phyloP scores from a whole-genome alignment of 768 basidiomycete species.

The Psilocybe sp. region DNA sequence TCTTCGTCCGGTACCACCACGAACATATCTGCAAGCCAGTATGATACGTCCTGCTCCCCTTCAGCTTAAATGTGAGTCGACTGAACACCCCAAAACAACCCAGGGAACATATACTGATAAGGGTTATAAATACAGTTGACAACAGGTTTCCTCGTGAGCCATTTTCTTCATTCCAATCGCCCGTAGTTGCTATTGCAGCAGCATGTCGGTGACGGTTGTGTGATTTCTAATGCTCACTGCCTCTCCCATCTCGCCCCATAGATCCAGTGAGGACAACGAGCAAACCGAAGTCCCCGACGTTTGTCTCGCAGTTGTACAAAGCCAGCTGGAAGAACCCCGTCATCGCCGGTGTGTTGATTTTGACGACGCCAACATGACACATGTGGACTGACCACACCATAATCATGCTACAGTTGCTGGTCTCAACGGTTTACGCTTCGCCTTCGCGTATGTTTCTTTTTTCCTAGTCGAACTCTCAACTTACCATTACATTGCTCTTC shows the following conservation, averaged over 20 bases:
- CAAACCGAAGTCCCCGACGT: slow-evolving; percentile 24
- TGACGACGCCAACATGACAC: not conserved
- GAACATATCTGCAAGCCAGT: slow-evolving; percentile 27
- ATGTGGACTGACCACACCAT: not conserved
- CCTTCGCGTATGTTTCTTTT: slow-evolving; percentile 29
- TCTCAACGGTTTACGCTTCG: slow-evolving; percentile 37
- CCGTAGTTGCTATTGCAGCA: not conserved
- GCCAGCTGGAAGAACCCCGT: slow-evolving; percentile 40
- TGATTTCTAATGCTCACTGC: not conserved
- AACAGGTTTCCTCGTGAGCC: slow-evolving; percentile 31
- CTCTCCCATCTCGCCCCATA: slow-evolving; percentile 1
- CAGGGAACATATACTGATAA: not conserved
- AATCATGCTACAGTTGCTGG: slow-evolving; percentile 27
- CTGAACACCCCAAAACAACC: not conserved
- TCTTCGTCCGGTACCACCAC: slow-evolving; percentile 42
- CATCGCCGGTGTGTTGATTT: slow-evolving; percentile 29
- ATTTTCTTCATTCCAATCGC: not conserved
- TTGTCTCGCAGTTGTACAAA: slow-evolving; percentile 34
- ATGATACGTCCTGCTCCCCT: slow-evolving; percentile 41
- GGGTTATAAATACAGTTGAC: slow-evolving; percentile 22
- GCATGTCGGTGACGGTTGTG: too few relatives aligned
- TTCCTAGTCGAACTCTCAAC: slow-evolving; percentile 5
- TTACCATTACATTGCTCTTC: not conserved
- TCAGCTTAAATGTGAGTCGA: slow-evolving; percentile 35
- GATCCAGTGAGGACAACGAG: slow-evolving; percentile 22